Percentiles rank a stretch among this genome's conserved stretches.
phyloP scores from a whole-genome alignment of 2,329 filamentous ascomycete genomes.

The Colletotrichum sp. region DNA sequence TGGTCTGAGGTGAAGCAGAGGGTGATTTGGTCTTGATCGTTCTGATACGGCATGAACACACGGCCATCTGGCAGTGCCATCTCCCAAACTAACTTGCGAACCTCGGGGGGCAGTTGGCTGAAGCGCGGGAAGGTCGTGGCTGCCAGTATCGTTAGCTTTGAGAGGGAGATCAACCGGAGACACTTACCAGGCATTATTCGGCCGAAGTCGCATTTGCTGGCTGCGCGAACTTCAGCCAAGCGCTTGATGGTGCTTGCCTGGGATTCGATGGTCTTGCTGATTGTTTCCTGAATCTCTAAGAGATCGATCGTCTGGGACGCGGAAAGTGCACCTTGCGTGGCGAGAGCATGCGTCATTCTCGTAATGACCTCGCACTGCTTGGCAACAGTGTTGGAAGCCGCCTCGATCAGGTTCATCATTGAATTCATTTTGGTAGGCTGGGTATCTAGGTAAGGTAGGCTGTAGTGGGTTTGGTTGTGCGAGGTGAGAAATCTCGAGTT shows the following conservation, averaged over 20 bases:
- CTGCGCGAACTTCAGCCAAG: accelerated
- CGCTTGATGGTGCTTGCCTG: not conserved
- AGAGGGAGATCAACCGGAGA: not conserved
- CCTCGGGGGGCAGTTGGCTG: not conserved
- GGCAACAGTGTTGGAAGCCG: not conserved
- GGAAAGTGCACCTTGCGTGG: not conserved
- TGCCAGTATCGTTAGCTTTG: not conserved
- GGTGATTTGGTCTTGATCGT: not conserved
- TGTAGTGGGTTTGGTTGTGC: not conserved
- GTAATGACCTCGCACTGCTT: not conserved
- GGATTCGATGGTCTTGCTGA: not conserved
- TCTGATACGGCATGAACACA: constrained; percentile 25
- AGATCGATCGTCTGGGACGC: not conserved
- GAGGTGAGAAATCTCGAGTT: not conserved
- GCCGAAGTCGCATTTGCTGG: not conserved
- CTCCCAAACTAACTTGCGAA: not conserved
- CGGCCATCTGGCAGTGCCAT: not conserved
- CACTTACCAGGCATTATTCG: not conserved
- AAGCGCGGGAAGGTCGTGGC: not conserved
- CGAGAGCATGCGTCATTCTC: not conserved
- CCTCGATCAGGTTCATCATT: not conserved
- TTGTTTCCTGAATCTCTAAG: not conserved
- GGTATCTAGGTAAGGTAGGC: not conserved
- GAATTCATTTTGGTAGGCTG: not conserved
- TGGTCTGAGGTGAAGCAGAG: too few relatives aligned